These are phyloP conservation scores for Aureobasidium zeae DNA, from an alignment of 2,329 filamentous ascomycete genomes.

Conservation along the genomic window DNA sequence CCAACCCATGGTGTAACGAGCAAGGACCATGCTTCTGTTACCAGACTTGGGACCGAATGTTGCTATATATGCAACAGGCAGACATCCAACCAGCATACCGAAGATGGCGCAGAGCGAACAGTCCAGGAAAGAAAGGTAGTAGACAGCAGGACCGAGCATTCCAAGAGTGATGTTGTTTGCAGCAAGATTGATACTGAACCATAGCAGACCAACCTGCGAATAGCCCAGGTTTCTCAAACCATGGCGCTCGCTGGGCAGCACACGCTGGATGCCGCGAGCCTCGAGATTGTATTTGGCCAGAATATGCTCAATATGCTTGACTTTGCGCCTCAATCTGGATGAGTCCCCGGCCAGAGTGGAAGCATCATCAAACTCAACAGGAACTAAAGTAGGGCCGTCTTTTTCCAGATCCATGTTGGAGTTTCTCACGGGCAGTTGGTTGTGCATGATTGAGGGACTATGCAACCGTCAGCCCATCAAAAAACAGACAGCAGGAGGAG, in stretches of 20 bases:
- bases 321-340: constrained; percentile 6
- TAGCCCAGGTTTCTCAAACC: constrained; percentile 30
- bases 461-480: constrained; percentile 15
- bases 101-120: constrained; percentile 48
- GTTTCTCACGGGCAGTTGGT: constrained; percentile 16
- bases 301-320: constrained; percentile 32
- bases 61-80: constrained; percentile 50
- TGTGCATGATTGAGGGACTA: constrained; percentile 19
- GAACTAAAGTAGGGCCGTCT: constrained; percentile 13
- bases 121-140: constrained; percentile 49
- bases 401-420: constrained; percentile 19
- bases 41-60: constrained; percentile 54
- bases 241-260: constrained; percentile 46
- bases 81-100: constrained; percentile 46
- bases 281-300: constrained; percentile 47
- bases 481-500: constrained; percentile 20
- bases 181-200: constrained; percentile 54
- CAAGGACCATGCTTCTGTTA: constrained; percentile 53
- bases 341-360: constrained; percentile 5
- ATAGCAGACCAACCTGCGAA: constrained; percentile 46
- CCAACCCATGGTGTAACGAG: constrained; percentile 56
- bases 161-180: constrained; percentile 57
- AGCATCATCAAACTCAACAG: constrained; percentile 6
- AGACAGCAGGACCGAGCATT: constrained; percentile 52
- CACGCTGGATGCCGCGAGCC: constrained; percentile 51